Percentiles rank a stretch among this genome's conserved stretches.
phyloP scores from a whole-genome alignment of 2,329 filamentous ascomycete genomes.

The Xylariaceae sp. region DNA sequence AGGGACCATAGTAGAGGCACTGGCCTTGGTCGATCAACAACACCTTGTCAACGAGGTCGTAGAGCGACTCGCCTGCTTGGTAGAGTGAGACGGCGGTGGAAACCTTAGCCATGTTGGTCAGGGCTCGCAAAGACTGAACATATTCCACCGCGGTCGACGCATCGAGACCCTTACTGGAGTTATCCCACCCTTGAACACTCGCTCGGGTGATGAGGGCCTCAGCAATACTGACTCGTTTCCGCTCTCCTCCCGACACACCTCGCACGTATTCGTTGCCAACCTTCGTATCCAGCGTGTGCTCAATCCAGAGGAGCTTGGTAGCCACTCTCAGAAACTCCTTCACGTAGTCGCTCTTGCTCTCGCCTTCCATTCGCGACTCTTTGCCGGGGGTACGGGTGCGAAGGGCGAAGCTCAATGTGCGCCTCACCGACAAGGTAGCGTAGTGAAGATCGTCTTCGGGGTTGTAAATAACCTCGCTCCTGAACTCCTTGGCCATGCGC shows the following conservation, averaged over 20 bases:
- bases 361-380: conserved; percentile 58
- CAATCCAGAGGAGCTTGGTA: conserved; percentile 66
- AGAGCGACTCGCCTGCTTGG: conserved; percentile 52
- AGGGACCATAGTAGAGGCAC: conserved; percentile 67
- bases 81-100: conserved; percentile 64
- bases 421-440: conserved; percentile 61
- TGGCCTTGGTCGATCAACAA: conserved; percentile 63
- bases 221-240: conserved; percentile 72
- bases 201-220: conserved; percentile 61
- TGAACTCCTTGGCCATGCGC: conserved; percentile 47
- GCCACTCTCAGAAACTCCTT: conserved; percentile 55
- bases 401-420: conserved; percentile 63
- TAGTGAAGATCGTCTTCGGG: conserved; percentile 69
- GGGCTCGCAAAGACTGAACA: conserved; percentile 57
- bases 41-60: conserved; percentile 62
- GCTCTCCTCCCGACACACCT: conserved; percentile 58
- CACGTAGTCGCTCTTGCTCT: conserved; percentile 55
- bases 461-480: conserved; percentile 61
- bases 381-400: conserved; percentile 30
- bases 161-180: conserved; percentile 62
- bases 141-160: conserved; percentile 64
- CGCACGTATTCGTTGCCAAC: conserved; percentile 66
- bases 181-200: conserved; percentile 68
- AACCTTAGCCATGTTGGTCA: conserved; percentile 61
- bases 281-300: conserved; percentile 62